Percentiles rank a stretch among this genome's conserved stretches.
Evolutionary conservation across 2,329 filamentous ascomycete genomes (phyloP).

Genomic region (Tolypocladium album): DNA sequence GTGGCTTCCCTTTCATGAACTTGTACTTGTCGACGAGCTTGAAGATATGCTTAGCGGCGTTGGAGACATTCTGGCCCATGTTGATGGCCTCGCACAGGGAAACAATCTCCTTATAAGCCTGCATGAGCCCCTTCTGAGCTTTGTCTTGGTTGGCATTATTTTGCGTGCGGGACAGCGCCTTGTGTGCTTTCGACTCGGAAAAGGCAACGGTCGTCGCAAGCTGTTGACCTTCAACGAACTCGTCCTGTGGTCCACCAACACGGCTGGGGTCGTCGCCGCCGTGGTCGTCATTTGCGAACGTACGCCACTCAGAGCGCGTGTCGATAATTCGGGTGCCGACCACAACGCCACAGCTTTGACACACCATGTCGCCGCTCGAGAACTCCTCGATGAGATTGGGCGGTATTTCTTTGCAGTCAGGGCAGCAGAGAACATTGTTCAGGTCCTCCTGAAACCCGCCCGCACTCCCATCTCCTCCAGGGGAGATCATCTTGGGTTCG

Average conservation of each 20-base stretch:
- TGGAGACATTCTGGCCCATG: conserved; percentile 69
- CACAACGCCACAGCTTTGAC: conserved; percentile 82
- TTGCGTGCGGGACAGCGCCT: conserved; percentile 73
- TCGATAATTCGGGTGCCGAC: conserved; percentile 88
- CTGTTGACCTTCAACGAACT: conserved; percentile 81
- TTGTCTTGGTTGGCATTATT: conserved; percentile 81
- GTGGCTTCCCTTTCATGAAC: conserved; percentile 88
- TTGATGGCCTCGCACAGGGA: conserved; percentile 77
- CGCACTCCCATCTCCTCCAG: conserved; percentile 20
- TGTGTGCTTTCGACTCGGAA: conserved; percentile 59
- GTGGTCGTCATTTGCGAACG: conserved; percentile 96
- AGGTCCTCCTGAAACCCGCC: conserved; percentile 67
- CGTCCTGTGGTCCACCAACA: conserved; percentile 90
- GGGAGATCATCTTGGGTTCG: conserved; percentile 34
- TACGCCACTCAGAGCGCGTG: conserved; percentile 95
- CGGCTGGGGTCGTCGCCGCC: conserved; percentile 93
- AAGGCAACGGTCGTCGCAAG: conserved; percentile 82
- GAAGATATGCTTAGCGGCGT: conserved; percentile 89
- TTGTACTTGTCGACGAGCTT: conserved; percentile 90
- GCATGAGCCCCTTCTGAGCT: conserved; percentile 67
- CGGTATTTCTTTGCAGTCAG: conserved; percentile 84
- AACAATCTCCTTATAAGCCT: conserved; percentile 84
- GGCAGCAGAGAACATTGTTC: conserved; percentile 75
- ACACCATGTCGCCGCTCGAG: conserved; percentile 85
- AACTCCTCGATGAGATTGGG: conserved; percentile 91